Conservation (phyloP, 139 green algal genomes). For the Chlamydomonas sp. region DNA sequence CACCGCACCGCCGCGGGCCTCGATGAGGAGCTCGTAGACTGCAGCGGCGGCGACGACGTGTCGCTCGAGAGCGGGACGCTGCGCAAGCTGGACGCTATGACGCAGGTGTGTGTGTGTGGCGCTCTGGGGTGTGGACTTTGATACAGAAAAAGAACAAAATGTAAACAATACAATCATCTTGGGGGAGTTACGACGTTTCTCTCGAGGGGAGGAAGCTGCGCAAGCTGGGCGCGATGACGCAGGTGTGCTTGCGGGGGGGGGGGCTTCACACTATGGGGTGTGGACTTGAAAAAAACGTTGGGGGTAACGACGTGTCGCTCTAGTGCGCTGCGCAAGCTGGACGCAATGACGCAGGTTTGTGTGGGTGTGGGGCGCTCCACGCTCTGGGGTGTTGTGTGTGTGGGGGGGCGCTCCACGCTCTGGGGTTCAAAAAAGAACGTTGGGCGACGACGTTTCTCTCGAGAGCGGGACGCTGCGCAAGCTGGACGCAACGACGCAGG, state of each 20-base stretch:
- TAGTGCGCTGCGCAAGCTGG: slow-evolving; percentile 55
- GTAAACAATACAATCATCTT: too few relatives aligned
- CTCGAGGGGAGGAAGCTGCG: slow-evolving; percentile 66
- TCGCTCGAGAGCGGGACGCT: slow-evolving; percentile 60
- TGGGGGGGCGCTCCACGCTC: too few relatives aligned
- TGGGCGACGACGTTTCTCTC: slow-evolving; percentile 68
- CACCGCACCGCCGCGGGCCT: slow-evolving; percentile 67
- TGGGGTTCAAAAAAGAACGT: too few relatives aligned
- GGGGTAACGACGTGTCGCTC: slow-evolving; percentile 68
- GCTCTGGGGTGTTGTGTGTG: too few relatives aligned
- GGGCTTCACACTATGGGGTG: too few relatives aligned
- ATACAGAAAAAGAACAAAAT: too few relatives aligned
- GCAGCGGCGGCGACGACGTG: slow-evolving; percentile 77
- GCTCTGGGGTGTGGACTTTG: too few relatives aligned
- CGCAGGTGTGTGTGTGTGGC: slow-evolving; percentile 8
- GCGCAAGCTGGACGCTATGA: slow-evolving; percentile 71
- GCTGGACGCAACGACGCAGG: slow-evolving; percentile 49
- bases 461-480: slow-evolving; percentile 73
- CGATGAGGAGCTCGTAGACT: slow-evolving; percentile 88
- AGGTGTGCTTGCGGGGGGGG: background rate
- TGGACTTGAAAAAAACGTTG: slow-evolving; percentile 90
- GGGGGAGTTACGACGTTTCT: slow-evolving; percentile 62
- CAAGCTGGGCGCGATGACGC: slow-evolving; percentile 66
- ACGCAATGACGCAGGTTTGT: too few relatives aligned
- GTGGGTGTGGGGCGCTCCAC: too few relatives aligned